Percentiles rank a stretch among this genome's conserved stretches.
Evolutionary conservation across 257 asterid genomes (phyloP).

Genomic region (Scutellaria barbata): DNA sequence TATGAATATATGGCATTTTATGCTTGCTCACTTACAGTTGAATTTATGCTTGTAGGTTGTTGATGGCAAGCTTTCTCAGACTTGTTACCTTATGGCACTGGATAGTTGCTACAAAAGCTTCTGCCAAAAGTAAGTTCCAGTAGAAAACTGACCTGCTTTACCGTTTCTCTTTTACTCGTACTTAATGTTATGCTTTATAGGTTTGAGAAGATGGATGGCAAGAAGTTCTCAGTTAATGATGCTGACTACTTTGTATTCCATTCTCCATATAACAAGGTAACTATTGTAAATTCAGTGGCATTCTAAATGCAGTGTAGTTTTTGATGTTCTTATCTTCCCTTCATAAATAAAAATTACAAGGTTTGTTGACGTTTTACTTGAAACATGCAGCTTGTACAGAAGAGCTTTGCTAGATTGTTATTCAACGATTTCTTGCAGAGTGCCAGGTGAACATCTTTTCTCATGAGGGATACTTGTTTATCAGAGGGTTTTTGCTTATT

Average conservation of each 20-base stretch:
- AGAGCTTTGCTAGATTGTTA: slow-evolving; percentile 86
- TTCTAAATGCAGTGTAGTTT: background rate
- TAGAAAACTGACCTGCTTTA: slow-evolving; percentile 6
- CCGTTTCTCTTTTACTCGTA: slow-evolving; percentile 14
- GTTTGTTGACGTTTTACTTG: slow-evolving; percentile 22
- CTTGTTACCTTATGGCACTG: slow-evolving; percentile 97
- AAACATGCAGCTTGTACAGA: slow-evolving; percentile 93
- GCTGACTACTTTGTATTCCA: slow-evolving; percentile 89
- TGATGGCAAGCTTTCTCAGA: slow-evolving; percentile 98
- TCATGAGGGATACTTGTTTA: background rate
- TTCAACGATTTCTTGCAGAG: slow-evolving; percentile 71
- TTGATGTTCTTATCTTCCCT: background rate
- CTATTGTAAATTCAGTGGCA: slow-evolving; percentile 24
- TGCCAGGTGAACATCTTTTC: slow-evolving; percentile 65
- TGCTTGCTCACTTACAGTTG: slow-evolving; percentile 33
- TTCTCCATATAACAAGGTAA: slow-evolving; percentile 99
- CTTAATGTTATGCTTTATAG: slow-evolving; percentile 47
- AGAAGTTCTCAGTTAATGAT: slow-evolving; percentile 74
- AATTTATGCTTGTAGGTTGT: slow-evolving; percentile 69
- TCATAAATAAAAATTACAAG: background rate
- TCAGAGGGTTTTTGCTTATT: slow-evolving; percentile 23
- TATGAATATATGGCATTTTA: background rate
- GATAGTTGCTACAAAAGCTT: slow-evolving; percentile 91
- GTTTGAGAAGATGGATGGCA: slow-evolving; percentile 83
- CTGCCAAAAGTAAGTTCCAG: slow-evolving; percentile 66